Base-by-base conservation (phyloP, 2,329 filamentous ascomycete genomes). In the Pseudogymnoascus sp. region DNA sequence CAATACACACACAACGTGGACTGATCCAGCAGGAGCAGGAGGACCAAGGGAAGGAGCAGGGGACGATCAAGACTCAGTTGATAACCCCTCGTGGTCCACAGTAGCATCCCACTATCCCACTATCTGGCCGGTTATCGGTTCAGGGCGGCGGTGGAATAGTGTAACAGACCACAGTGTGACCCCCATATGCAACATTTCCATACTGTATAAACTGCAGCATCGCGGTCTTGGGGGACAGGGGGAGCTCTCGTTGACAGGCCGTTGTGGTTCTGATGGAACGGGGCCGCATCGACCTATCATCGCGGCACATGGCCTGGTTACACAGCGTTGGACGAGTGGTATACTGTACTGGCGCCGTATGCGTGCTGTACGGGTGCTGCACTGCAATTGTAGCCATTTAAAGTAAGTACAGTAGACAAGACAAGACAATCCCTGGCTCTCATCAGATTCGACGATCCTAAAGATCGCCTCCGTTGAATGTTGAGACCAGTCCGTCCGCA, bases 1-100 rank as follows among this genome's bases (percentile, higher is more conserved):
- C 50, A 56, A 56, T 56, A 56, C 50, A 56, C 46, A 34, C 50
- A 56, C n/a, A 56, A 56, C 50, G 50, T 56, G 50, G 50, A 56
- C 50, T 56, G 8, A 56, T 12, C 21, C 28, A 34, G 50, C 16
- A 34, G 50, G 50, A 56, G 50, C 50, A 34, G 50, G 50, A 53
- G 14, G 46, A 53, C 14, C 18, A 53, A 25, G 44, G 14, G 11
- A 34, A 31, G 4, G 46, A 6, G 14, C 46, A 53, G 46, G 28
- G 50, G 50, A 56, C 16, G 50, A 56, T 56, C 50, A 34, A 18
- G 25, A 4, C 50, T 31, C n/a, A 56, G 25, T 34, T 34, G 50
- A 56, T 56, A 34, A 56, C 50, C 50, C 25, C 50, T 56, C 50
- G 50, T 34, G 28, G 16, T 34, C 50, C 46, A 56, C 50, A 34